Conservation (phyloP, 768 basidiomycete species). For the Leucocoprinus birnbaumii region DNA sequence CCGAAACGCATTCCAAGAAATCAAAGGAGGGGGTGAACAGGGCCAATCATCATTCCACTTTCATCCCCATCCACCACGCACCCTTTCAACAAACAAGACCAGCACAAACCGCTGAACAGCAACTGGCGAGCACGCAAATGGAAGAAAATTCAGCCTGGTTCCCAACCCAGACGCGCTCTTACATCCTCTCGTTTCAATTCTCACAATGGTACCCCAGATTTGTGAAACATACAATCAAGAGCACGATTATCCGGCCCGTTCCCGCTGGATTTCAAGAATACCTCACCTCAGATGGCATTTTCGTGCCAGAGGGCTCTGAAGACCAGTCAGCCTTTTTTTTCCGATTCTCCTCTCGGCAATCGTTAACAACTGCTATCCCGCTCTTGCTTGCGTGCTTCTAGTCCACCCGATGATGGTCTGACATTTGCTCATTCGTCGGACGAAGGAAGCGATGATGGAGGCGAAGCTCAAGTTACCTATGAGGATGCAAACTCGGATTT, state of each 20-base stretch:
- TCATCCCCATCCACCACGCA: slow-evolving; percentile 6
- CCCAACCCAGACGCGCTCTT: slow-evolving; percentile 45
- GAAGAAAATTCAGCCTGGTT: slow-evolving; percentile 33
- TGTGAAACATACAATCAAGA: slow-evolving; percentile 60
- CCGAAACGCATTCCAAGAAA: slow-evolving; percentile 9
- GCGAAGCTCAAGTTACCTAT: slow-evolving; percentile 25
- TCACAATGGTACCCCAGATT: slow-evolving; percentile 84
- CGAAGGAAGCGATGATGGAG: slow-evolving; percentile 34
- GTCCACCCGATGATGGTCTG: slow-evolving; percentile 49
- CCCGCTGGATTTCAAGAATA: slow-evolving; percentile 63
- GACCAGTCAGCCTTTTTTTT: slow-evolving; percentile 52
- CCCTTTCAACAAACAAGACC: not conserved
- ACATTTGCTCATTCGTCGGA: slow-evolving; percentile 56
- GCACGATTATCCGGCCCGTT: slow-evolving; percentile 71
- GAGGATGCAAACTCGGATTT: slow-evolving; percentile 37
- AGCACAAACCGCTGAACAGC: not conserved
- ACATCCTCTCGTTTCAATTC: slow-evolving; percentile 74
- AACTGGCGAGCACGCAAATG: slow-evolving; percentile 2
- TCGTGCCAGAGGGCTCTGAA: slow-evolving; percentile 80
- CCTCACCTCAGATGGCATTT: slow-evolving; percentile 80
- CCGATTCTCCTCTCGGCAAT: not conserved
- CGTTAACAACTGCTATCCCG: not conserved
- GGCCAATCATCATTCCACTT: slow-evolving; percentile 8
- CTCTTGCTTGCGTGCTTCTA: slow-evolving; percentile 20
- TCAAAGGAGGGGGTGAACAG: slow-evolving; percentile 1